Conservation (phyloP, 768 basidiomycete species). For the Suillus subluteus region DNA sequence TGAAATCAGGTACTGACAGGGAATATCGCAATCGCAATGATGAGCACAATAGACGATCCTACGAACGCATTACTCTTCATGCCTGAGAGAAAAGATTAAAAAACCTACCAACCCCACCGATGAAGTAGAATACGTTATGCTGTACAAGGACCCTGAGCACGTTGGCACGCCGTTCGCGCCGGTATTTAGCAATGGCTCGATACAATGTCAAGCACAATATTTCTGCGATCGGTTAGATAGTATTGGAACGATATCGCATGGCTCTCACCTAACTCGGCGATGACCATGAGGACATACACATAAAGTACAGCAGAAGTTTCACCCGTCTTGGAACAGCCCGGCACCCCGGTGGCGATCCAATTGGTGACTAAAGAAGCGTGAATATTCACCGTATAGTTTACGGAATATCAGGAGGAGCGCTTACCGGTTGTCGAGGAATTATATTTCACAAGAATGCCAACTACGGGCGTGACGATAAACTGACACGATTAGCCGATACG, state of each 20-base stretch:
- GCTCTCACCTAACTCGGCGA: not conserved
- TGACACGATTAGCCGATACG: not conserved
- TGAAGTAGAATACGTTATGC: constrained; percentile 4
- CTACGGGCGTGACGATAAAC: not conserved
- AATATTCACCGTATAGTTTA: not conserved
- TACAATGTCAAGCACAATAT: constrained; percentile 7
- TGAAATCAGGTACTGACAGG: not conserved
- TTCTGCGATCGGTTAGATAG: not conserved
- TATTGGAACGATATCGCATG: not conserved
- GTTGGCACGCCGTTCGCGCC: no score
- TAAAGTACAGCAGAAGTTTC: not conserved
- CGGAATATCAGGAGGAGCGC: not conserved
- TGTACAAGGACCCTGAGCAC: not conserved
- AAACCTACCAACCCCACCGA: not conserved
- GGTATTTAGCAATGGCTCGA: not conserved
- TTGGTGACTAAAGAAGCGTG: not conserved
- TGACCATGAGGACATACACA: constrained; percentile 4
- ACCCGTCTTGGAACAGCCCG: constrained; percentile 1
- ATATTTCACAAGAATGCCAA: not conserved
- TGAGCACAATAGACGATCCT: not conserved
- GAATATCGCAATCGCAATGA: not conserved
- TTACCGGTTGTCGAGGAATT: not conserved
- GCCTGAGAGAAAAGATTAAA: not conserved
- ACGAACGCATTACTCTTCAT: not conserved
- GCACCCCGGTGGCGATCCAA: not conserved